These are phyloP conservation scores for Dalechampia spathulata DNA, from an alignment of 441 rosid genomes.

Conservation along the genomic window DNA sequence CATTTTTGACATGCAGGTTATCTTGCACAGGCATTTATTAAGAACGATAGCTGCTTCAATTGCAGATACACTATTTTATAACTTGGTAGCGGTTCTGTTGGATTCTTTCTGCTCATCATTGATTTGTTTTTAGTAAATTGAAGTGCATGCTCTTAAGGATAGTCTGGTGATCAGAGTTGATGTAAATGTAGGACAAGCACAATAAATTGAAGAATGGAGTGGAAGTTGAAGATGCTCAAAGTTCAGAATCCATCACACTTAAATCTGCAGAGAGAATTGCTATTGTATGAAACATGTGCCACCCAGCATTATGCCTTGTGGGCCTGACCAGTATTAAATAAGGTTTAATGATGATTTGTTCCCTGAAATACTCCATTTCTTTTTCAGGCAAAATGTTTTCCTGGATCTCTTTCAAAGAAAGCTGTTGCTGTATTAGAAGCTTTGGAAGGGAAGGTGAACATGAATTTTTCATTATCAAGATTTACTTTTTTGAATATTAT, in stretches of 20 bases:
- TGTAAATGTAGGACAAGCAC: slow-evolving; percentile 50
- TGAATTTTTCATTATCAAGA: neutral
- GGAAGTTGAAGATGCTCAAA: slow-evolving; percentile 57
- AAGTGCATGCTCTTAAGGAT: slow-evolving; percentile 14
- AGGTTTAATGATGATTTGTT: neutral
- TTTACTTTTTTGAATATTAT: slow-evolving; percentile 7
- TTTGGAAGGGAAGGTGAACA: slow-evolving; percentile 83
- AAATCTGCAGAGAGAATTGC: slow-evolving; percentile 58
- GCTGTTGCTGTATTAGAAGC: slow-evolving; percentile 67
- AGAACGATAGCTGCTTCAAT: slow-evolving; percentile 74
- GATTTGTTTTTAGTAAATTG: slow-evolving; percentile 9
- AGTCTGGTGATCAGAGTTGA: slow-evolving; percentile 15
- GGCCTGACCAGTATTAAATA: slow-evolving; percentile 2
- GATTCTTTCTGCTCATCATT: slow-evolving; percentile 16
- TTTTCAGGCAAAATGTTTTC: slow-evolving; percentile 74
- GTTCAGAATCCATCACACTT: slow-evolving; percentile 40
- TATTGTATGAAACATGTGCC: slow-evolving; percentile 42
- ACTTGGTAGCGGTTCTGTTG: slow-evolving; percentile 47
- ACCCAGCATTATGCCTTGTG: slow-evolving; percentile 8
- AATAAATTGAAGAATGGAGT: slow-evolving; percentile 78
- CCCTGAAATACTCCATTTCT: slow-evolving; percentile 10
- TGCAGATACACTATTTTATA: slow-evolving; percentile 58
- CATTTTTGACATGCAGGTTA: slow-evolving; percentile 47
- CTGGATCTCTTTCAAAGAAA: slow-evolving; percentile 58
- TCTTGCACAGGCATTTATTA: slow-evolving; percentile 83